Evolutionary conservation across 139 green algal species (phyloP).

Genomic region (Micromonas pusilla): DNA sequence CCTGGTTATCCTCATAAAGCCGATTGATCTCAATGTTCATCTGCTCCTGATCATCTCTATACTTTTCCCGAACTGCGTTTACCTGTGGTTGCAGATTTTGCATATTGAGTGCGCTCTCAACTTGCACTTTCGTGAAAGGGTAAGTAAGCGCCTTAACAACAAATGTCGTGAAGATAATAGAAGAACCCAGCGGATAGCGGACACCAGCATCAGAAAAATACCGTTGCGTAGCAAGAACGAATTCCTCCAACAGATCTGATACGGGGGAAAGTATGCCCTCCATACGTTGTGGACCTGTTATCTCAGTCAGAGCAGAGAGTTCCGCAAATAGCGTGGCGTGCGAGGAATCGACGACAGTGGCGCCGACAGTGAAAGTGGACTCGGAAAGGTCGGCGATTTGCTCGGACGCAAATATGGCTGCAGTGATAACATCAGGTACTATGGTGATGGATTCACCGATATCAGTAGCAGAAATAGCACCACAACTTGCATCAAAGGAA

Average conservation of each 20-base stretch:
- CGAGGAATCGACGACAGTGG: no score
- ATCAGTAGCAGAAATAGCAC: no score
- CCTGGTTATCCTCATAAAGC: slow-evolving; percentile 83
- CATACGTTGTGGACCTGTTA: not conserved
- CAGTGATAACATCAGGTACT: no score
- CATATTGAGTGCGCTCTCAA: slow-evolving; percentile 86
- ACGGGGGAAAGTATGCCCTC: not conserved
- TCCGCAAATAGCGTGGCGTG: no score
- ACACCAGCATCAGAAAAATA: slow-evolving; percentile 38
- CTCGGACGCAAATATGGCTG: no score
- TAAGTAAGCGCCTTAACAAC: slow-evolving; percentile 90
- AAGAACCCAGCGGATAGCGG: slow-evolving; percentile 91
- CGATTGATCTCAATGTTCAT: slow-evolving; percentile 73
- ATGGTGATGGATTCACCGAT: no score
- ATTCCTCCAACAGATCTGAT: not conserved
- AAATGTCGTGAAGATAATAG: slow-evolving; percentile 85
- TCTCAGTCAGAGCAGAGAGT: no score
- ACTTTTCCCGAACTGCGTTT: slow-evolving; percentile 88
- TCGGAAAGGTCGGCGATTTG: no score
- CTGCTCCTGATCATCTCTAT: slow-evolving; percentile 64
- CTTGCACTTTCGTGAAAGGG: slow-evolving; percentile 88
- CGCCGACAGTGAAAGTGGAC: no score
- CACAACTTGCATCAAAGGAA: no score
- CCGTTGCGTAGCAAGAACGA: not conserved
- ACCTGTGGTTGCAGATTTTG: slow-evolving; percentile 83